These are phyloP conservation scores for Sporothrix dimorphospora DNA, from an alignment of 2,329 filamentous ascomycete species.

Conservation along the genomic window DNA sequence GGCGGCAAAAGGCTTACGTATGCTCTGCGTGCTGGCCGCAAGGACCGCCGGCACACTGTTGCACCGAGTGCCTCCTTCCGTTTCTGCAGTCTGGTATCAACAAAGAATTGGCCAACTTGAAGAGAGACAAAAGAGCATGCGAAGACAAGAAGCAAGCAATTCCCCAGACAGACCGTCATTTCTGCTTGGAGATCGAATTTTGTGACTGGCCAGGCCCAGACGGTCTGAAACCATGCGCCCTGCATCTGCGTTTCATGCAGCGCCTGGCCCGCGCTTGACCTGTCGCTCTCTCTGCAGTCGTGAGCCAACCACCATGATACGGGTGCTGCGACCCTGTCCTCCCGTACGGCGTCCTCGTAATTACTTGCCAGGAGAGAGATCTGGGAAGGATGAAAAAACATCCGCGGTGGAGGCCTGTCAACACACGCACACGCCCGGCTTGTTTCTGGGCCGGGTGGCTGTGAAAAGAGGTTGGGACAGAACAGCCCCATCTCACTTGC, in stretches of 20 bases:
- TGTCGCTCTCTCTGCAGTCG: background rate
- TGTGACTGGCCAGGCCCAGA: background rate
- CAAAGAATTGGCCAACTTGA: background rate
- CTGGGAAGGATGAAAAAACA: slow-evolving; percentile 1
- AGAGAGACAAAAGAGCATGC: background rate
- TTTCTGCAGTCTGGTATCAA: too few relatives aligned
- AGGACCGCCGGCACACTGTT: background rate
- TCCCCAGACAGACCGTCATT: too few relatives aligned
- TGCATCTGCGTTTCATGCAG: slow-evolving; percentile 23
- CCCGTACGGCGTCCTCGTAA: background rate
- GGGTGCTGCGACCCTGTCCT: background rate
- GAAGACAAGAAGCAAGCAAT: too few relatives aligned
- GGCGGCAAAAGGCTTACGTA: background rate
- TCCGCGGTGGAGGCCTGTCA: background rate
- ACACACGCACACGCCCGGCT: background rate
- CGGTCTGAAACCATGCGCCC: slow-evolving; percentile 25
- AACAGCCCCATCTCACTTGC: background rate
- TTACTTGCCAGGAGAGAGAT: background rate
- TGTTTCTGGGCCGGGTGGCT: slow-evolving; percentile 10
- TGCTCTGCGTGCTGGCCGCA: background rate
- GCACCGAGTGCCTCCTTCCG: too few relatives aligned
- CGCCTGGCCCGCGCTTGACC: slow-evolving; percentile 4
- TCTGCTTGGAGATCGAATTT: background rate
- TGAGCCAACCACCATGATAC: background rate
- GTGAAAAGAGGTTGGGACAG: background rate